A percentile compares a stretch with the other conserved stretches of the same genome.
Conservation (phyloP, 1,284 basidiomycete genomes). For the Lentinula novae-zelandiae region DNA sequence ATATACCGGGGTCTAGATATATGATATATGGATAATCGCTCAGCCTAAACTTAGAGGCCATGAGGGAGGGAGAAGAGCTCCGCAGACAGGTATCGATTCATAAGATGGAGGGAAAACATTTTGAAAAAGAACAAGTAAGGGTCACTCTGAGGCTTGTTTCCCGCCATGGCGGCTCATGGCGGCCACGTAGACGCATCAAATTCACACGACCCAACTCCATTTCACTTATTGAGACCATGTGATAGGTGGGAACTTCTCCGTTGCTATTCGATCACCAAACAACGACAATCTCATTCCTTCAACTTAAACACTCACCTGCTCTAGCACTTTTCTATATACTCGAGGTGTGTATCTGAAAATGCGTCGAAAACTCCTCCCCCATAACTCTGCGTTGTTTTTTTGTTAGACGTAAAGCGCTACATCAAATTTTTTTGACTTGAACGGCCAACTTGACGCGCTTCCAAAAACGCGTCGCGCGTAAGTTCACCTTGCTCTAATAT, state of each 20-base stretch:
- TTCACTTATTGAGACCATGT: neutral
- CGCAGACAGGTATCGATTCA: no score
- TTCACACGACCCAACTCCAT: neutral
- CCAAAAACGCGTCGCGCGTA: constrained; percentile 9
- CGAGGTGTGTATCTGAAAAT: neutral
- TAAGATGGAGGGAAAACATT: no score
- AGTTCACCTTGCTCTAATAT: neutral
- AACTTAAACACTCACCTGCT: constrained; percentile 3
- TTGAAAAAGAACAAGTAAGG: no score
- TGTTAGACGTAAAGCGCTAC: no score
- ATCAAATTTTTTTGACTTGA: no score
- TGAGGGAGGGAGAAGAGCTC: no score
- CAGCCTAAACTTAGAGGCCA: no score
- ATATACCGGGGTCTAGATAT: no score
- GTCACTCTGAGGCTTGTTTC: constrained; percentile 64
- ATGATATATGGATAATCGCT: no score
- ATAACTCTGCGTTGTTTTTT: no score
- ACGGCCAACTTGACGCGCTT: neutral
- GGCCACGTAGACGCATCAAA: neutral
- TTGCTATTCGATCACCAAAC: neutral
- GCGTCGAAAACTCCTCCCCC: neutral
- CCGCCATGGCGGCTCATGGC: constrained; percentile 17
- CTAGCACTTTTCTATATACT: neutral
- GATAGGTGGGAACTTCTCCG: neutral
- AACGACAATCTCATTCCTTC: neutral